Evolutionary conservation across 139 green algal species (phyloP), one percentile per base, ranked within the genome.

Genomic region (Micromonas pusilla): DNA sequence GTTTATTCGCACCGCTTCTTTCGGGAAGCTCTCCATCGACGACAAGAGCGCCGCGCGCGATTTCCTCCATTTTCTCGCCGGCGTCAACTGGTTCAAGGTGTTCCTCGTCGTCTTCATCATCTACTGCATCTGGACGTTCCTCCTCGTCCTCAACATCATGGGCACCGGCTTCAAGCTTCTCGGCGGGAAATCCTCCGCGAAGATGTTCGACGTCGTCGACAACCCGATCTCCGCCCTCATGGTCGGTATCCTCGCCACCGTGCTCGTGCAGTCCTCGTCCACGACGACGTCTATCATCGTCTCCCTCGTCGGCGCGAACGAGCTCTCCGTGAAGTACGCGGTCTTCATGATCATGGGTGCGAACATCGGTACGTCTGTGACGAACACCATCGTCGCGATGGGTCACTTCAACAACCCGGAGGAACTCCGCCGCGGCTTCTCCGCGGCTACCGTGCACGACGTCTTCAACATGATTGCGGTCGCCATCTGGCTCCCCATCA

Each of bases 281-380:
- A 73, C 66, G 19, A 38, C 66, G 16, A 73, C 66, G 33, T 73
- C 66, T 21, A 73, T 73, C 66, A 73, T 73, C 66, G 28, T 73
- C 66, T 52, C 33, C 28, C 66, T 73, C 23, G 66, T 73, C 33
- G 66, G 66, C 13, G 66, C 66, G 5, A n/a, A 73, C 28, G 66
- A 73, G 66, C 33, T 73, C 23, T 60, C 33, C 23, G 66, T 73
- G 6, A 30, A 52, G 13, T 52, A 26, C 28, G 66, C 66, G 5
- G 54, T 73, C 66, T 53, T 53, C 33, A 73, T 73, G 66, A 52
- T 73, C 28, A 73, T 73, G 66, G 66, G 66, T 73, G 66, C 66
- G 9, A 73, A 73, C 34, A 73, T 73, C 34, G 66, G 66, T 53
- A 73, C 66, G 5, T 60, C 33, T 21, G 66, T 73, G 5, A 73